These are phyloP conservation scores for Scheffersomyces insectosa DNA, from an alignment of 1,139 yeast species.

Conservation along the genomic window DNA sequence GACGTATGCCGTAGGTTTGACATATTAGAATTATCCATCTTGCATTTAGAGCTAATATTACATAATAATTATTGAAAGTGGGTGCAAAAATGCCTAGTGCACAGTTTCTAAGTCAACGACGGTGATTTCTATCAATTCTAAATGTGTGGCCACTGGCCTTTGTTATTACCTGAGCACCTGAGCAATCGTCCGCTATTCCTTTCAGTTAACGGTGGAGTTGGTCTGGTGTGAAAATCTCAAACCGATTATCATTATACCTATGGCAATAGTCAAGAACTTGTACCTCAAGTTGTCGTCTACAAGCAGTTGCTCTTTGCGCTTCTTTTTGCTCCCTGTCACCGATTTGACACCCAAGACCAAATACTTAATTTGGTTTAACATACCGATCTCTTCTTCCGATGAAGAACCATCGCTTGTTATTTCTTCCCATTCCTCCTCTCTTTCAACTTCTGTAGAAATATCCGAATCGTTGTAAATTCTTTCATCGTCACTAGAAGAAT, in stretches of 20 bases:
- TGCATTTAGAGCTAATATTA: not conserved
- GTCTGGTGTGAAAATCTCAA: conserved; percentile 34
- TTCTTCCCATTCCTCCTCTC: conserved; percentile 11
- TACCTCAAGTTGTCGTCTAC: conserved; percentile 46
- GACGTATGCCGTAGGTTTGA: not conserved
- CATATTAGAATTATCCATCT: not conserved
- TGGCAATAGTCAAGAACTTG: conserved; percentile 45
- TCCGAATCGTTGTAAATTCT: conserved; percentile 17
- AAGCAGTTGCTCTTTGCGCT: conserved; percentile 22
- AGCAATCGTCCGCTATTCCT: not conserved
- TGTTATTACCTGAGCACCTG: not conserved
- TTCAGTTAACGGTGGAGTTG: not conserved
- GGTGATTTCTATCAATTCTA: not conserved
- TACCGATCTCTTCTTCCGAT: conserved; percentile 24
- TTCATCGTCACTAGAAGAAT: conserved; percentile 14
- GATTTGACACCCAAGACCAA: conserved; percentile 31
- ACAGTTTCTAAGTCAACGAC: not conserved
- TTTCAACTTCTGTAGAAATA: conserved; percentile 11
- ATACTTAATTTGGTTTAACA: conserved; percentile 37
- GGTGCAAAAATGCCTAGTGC: not conserved
- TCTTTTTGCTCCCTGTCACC: conserved; percentile 16
- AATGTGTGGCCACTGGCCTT: not conserved
- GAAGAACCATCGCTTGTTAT: conserved; percentile 10
- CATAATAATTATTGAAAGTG: not conserved
- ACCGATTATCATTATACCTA: conserved; percentile 46